Evolutionary conservation across 2,329 filamentous ascomycete genomes (phyloP).

Genomic region (Orbilia blumenaviensis): DNA sequence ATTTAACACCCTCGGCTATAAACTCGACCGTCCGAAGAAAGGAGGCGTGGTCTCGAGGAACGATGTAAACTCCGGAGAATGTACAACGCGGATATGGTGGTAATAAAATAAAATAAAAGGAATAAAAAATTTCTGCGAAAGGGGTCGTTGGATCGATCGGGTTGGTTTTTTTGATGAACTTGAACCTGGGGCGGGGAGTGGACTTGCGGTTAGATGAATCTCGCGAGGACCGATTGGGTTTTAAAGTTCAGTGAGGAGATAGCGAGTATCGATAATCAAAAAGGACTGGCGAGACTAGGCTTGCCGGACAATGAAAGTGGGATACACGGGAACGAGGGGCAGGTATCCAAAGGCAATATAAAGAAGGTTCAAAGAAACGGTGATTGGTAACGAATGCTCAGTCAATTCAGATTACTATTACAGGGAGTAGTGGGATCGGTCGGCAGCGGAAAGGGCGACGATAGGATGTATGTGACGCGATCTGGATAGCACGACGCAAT

Average conservation of each 20-base stretch:
- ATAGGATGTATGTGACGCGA: slow-evolving; percentile 46
- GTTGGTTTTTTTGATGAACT: slow-evolving; percentile 5
- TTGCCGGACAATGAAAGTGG: slow-evolving; percentile 28
- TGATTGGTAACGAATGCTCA: slow-evolving; percentile 49
- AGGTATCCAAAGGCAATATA: slow-evolving; percentile 23
- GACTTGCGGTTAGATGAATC: slow-evolving; percentile 36
- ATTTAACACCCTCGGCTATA: slow-evolving; percentile 39
- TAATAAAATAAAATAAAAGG: background rate
- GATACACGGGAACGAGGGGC: slow-evolving; percentile 46
- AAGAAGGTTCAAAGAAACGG: slow-evolving; percentile 19
- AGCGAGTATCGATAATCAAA: slow-evolving; percentile 43
- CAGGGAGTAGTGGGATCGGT: slow-evolving; percentile 37
- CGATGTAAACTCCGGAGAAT: slow-evolving; percentile 22
- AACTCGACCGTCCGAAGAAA: slow-evolving; percentile 41
- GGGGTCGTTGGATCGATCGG: slow-evolving; percentile 29
- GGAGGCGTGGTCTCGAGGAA: slow-evolving; percentile 17
- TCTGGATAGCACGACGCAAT: slow-evolving; percentile 49
- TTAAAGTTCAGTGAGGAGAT: slow-evolving; percentile 30
- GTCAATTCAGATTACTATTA: slow-evolving; percentile 53
- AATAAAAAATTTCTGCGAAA: background rate
- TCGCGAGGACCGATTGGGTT: slow-evolving; percentile 44
- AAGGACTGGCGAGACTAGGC: slow-evolving; percentile 10
- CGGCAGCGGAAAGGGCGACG: slow-evolving; percentile 54
- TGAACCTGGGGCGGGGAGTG: slow-evolving; percentile 8
- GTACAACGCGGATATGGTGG: slow-evolving; percentile 15